phyloP scores from a whole-genome alignment of 1,139 yeast species.

The Petasospora rhodanensis region DNA sequence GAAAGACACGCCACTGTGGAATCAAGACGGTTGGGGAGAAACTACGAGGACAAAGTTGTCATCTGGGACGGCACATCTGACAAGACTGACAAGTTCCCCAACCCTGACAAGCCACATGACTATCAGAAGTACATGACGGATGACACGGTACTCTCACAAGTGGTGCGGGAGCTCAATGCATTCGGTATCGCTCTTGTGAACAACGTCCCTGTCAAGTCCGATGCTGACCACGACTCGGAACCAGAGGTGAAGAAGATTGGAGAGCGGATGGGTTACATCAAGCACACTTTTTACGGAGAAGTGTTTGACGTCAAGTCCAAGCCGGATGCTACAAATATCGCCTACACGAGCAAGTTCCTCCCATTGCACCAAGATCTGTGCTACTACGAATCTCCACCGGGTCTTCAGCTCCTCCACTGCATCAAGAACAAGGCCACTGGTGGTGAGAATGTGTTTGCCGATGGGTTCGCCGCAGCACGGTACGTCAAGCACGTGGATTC shows the following conservation, averaged over 20 bases:
- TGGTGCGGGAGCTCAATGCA: conserved; percentile 46
- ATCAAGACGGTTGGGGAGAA: conserved; percentile 30
- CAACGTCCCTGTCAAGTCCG: conserved; percentile 40
- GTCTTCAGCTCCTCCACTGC: conserved; percentile 67
- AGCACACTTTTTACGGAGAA: conserved; percentile 70
- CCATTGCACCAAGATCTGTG: conserved; percentile 80
- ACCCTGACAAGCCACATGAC: conserved; percentile 24
- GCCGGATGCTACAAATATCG: conserved; percentile 66
- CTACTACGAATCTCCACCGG: conserved; percentile 83
- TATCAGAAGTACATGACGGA: conserved; percentile 43
- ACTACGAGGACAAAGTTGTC: conserved; percentile 32
- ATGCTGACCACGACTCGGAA: conserved; percentile 21
- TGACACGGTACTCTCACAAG: conserved; percentile 35
- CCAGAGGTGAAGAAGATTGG: conserved; percentile 46
- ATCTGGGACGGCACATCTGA: conserved; percentile 36
- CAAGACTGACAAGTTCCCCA: conserved; percentile 25
- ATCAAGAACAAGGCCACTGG: conserved; percentile 61
- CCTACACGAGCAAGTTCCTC: conserved; percentile 61
- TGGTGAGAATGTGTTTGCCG: conserved; percentile 73
- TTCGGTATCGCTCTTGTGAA: conserved; percentile 58
- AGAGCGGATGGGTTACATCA: conserved; percentile 61
- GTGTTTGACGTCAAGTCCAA: conserved; percentile 65
- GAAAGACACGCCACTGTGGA: conserved; percentile 36
- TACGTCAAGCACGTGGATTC: conserved; percentile 52
- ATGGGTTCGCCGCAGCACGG: conserved; percentile 65